phyloP scores from a whole-genome alignment of 148 eudicot genomes.

The Rhododendron mucronatum region DNA sequence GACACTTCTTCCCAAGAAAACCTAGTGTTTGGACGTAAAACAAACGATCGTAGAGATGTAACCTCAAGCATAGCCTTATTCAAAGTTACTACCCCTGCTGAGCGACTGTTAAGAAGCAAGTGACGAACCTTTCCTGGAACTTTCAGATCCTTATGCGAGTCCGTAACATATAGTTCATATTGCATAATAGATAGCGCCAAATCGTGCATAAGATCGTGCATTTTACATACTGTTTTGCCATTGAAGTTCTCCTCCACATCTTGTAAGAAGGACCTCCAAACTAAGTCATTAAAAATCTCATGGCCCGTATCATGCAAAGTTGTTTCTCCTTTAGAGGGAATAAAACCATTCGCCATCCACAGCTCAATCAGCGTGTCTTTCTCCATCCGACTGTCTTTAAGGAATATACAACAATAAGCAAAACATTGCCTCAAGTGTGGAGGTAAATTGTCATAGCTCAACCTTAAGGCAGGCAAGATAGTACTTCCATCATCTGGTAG shows the following conservation, averaged over 20 bases:
- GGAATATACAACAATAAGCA: background rate
- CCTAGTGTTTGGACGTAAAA: background rate
- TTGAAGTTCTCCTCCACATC: background rate
- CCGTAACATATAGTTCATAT: background rate
- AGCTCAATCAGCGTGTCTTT: background rate
- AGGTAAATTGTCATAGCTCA: slow-evolving; percentile 7
- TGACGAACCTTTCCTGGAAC: background rate
- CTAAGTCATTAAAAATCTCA: background rate
- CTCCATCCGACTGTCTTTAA: background rate
- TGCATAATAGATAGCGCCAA: slow-evolving; percentile 1
- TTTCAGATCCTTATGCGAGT: background rate
- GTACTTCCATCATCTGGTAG: background rate
- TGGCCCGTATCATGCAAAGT: background rate
- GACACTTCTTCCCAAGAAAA: background rate
- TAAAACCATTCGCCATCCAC: slow-evolving; percentile 8
- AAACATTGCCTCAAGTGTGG: slow-evolving; percentile 3
- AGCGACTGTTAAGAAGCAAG: background rate
- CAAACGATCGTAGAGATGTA: background rate
- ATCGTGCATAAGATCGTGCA: slow-evolving; percentile 16
- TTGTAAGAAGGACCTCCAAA: slow-evolving; percentile 10
- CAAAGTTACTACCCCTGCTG: background rate
- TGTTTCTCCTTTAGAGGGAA: background rate
- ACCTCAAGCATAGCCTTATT: background rate
- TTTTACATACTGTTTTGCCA: background rate
- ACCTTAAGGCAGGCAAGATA: slow-evolving; percentile 5